Evolutionary conservation across 2,329 filamentous ascomycete species (phyloP).

Genomic region (Pyrenophora seminiperda): DNA sequence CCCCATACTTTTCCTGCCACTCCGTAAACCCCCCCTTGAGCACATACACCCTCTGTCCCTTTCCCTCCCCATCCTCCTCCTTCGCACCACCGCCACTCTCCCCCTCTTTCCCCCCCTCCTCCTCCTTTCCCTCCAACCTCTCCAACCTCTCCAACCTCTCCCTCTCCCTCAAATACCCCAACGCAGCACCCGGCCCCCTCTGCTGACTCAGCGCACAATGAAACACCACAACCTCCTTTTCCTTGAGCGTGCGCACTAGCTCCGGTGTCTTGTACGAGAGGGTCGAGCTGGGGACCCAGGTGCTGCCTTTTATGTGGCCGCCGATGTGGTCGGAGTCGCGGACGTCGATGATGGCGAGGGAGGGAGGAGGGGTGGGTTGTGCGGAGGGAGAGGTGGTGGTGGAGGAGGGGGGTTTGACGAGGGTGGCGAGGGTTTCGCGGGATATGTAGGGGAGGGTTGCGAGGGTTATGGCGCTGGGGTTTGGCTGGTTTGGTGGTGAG

Average conservation of each 20-base stretch:
- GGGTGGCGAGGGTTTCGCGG: slow-evolving; percentile 65
- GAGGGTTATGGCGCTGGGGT: slow-evolving; percentile 55
- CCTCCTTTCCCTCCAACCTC: slow-evolving; percentile 26
- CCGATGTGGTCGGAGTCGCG: slow-evolving; percentile 89
- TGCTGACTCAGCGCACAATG: slow-evolving; percentile 94
- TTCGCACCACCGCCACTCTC: slow-evolving; percentile 25
- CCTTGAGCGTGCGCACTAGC: slow-evolving; percentile 75
- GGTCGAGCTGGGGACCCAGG: slow-evolving; percentile 73
- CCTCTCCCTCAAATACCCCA: slow-evolving; percentile 76
- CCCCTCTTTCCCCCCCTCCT: slow-evolving; percentile 21
- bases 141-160: slow-evolving; percentile 54
- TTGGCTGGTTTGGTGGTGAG: neutral
- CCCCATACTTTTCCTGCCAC: slow-evolving; percentile 85
- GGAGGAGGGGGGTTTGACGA: slow-evolving; percentile 59
- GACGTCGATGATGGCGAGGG: slow-evolving; percentile 82
- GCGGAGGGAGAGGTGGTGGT: slow-evolving; percentile 66
- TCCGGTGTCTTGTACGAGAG: slow-evolving; percentile 80
- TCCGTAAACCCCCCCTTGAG: slow-evolving; percentile 82
- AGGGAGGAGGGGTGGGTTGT: slow-evolving; percentile 58
- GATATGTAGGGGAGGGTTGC: slow-evolving; percentile 71
- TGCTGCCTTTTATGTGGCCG: slow-evolving; percentile 80
- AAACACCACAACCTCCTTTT: slow-evolving; percentile 86
- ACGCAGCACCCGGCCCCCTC: slow-evolving; percentile 81
- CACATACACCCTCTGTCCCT: slow-evolving; percentile 75
- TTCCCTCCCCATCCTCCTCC: slow-evolving; percentile 25